A percentile compares a stretch with the other conserved stretches of the same genome.
These are phyloP conservation scores for Cinnamomum chago DNA, from an alignment of 164 flowering plant genomes.

Conservation along the genomic window DNA sequence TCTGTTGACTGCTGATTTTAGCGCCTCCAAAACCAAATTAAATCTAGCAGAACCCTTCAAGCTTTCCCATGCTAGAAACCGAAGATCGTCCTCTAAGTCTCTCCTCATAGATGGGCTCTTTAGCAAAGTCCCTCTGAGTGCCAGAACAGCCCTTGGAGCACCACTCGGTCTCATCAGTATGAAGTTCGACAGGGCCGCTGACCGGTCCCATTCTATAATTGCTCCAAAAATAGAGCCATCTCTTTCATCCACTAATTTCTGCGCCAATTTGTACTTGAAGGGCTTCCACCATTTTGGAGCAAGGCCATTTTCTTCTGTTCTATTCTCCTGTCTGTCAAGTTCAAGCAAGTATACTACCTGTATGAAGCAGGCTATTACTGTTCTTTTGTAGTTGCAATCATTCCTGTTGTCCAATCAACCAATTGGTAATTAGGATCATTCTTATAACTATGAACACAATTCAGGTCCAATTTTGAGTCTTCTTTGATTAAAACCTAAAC, in stretches of 20 bases:
- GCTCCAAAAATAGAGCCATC: slow-evolving; percentile 93
- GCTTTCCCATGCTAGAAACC: slow-evolving; percentile 93
- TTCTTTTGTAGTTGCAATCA: slow-evolving; percentile 75
- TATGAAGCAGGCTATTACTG: slow-evolving; percentile 86
- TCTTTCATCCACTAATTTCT: slow-evolving; percentile 65
- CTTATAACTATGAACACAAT: neutral
- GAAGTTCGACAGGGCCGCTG: slow-evolving; percentile 75
- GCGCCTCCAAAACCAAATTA: slow-evolving; percentile 51
- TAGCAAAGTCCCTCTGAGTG: slow-evolving; percentile 79
- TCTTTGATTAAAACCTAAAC: neutral
- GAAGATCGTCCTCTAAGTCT: slow-evolving; percentile 88
- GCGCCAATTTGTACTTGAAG: slow-evolving; percentile 72
- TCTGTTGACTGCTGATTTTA: slow-evolving; percentile 30
- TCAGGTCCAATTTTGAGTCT: neutral
- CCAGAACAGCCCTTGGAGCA: slow-evolving; percentile 86
- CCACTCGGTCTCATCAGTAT: slow-evolving; percentile 79
- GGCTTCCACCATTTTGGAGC: slow-evolving; percentile 98
- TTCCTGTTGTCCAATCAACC: slow-evolving; percentile 49
- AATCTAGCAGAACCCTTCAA: slow-evolving; percentile 82
- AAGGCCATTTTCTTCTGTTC: slow-evolving; percentile 53
- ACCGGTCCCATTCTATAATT: slow-evolving; percentile 82
- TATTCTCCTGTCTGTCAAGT: slow-evolving; percentile 85
- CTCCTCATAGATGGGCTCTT: slow-evolving; percentile 77
- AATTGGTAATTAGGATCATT: neutral
- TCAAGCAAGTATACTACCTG: slow-evolving; percentile 91